Percentiles rank a stretch among this genome's conserved stretches.
Evolutionary conservation across 176 grass and related monocot genomes (phyloP).

Genomic region (Rhynchospora tenuis): DNA sequence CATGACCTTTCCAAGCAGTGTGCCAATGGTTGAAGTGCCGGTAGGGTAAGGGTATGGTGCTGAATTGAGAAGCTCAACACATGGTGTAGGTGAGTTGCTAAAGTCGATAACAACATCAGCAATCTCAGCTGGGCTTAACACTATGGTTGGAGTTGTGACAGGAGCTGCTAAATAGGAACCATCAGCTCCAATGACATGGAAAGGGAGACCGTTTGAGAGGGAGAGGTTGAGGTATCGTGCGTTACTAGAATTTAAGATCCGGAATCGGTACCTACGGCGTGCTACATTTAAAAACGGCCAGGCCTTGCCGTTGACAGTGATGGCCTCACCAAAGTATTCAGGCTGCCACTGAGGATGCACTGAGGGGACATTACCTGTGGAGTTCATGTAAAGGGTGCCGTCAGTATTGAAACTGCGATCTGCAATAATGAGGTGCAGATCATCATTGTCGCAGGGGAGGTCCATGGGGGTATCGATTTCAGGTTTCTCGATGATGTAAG

Average conservation of each 20-base stretch:
- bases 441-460: background rate
- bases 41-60: conserved; percentile 14
- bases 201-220: conserved; percentile 14
- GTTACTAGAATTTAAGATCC: conserved; percentile 28
- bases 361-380: conserved; percentile 5
- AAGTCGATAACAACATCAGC: conserved; percentile 24
- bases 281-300: conserved; percentile 22
- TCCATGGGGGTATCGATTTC: background rate
- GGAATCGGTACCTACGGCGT: conserved; percentile 10
- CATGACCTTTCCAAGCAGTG: conserved; percentile 5
- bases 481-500: conserved; percentile 30
- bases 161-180: conserved; percentile 24
- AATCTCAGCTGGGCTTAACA: conserved; percentile 12
- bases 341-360: conserved; percentile 32
- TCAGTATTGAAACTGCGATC: conserved; percentile 27
- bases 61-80: conserved; percentile 7
- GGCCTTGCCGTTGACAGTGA: conserved; percentile 29
- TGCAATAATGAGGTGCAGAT: conserved; percentile 24
- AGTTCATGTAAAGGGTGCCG: conserved; percentile 28
- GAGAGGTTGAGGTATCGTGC: conserved; percentile 23
- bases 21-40: background rate
- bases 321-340: conserved; percentile 23
- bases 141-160: background rate
- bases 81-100: background rate
- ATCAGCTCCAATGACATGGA: conserved; percentile 26